Percentiles rank a stretch among this genome's conserved stretches.
These are phyloP conservation scores for Thozetella sp. DNA, from an alignment of 495 filamentous ascomycete species.

Conservation along the genomic window DNA sequence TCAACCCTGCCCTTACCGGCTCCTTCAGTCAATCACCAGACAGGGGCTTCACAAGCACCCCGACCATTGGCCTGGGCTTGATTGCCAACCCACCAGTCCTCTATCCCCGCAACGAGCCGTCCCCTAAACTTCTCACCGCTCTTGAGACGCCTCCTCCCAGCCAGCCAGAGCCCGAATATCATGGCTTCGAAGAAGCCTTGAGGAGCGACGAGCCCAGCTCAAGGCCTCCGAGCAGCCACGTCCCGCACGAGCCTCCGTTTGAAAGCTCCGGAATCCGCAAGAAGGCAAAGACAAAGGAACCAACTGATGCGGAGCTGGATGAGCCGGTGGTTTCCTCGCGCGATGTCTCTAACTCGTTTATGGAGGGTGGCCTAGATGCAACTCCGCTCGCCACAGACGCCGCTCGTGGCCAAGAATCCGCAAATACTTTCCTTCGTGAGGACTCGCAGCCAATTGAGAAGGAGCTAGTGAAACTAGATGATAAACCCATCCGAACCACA, in stretches of 20 bases:
- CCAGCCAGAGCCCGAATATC: slow-evolving; percentile 16
- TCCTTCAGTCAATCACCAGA: neutral
- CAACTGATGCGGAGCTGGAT: slow-evolving; percentile 14
- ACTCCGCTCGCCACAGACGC: neutral
- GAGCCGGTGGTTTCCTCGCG: neutral
- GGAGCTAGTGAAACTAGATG: neutral
- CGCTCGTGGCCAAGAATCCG: neutral
- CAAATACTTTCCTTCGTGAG: neutral
- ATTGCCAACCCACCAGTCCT: slow-evolving; percentile 28
- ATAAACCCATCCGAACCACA: slow-evolving; percentile 9
- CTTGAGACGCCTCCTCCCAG: slow-evolving; percentile 14
- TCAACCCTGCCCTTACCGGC: slow-evolving; percentile 13
- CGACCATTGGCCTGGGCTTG: slow-evolving; percentile 20
- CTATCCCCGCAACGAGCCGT: slow-evolving; percentile 18
- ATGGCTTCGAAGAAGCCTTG: slow-evolving; percentile 18
- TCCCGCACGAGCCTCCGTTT: slow-evolving; percentile 38
- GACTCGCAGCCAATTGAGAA: neutral
- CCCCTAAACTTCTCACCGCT: slow-evolving; percentile 23
- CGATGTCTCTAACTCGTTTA: slow-evolving; percentile 2
- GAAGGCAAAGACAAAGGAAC: slow-evolving; percentile 30
- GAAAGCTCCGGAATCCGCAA: slow-evolving; percentile 34
- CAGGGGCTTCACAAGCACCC: neutral
- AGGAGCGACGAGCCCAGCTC: slow-evolving; percentile 1
- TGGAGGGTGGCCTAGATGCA: neutral
- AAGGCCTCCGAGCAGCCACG: slow-evolving; percentile 26